Evolutionary conservation across 2,329 filamentous ascomycete genomes (phyloP).

Genomic region (Immersiporthe knoxdaviesiana): DNA sequence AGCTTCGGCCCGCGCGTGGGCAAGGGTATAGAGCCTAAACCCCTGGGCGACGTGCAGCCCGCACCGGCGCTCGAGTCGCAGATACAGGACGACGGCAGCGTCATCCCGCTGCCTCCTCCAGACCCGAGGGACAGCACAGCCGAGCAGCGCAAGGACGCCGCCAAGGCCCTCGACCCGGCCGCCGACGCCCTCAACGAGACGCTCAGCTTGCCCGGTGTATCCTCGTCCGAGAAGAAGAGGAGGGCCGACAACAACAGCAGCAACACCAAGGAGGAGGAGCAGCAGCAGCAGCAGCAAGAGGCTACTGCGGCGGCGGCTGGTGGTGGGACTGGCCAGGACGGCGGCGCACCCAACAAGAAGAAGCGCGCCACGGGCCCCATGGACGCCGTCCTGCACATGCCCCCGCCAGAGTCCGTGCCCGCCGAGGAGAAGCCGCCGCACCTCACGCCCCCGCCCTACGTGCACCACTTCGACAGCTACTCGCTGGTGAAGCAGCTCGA

Average conservation of each 20-base stretch:
- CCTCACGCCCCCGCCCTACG: slow-evolving; percentile 74
- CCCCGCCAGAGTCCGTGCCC: slow-evolving; percentile 44
- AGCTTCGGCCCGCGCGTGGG: slow-evolving; percentile 60
- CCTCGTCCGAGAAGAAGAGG: slow-evolving; percentile 25
- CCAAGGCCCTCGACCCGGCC: slow-evolving; percentile 26
- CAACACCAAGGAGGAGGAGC: slow-evolving; percentile 24
- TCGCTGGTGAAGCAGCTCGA: slow-evolving; percentile 81
- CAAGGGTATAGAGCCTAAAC: slow-evolving; percentile 61
- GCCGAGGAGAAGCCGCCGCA: slow-evolving; percentile 60
- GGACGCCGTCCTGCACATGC: slow-evolving; percentile 55
- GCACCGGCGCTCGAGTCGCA: slow-evolving; percentile 30
- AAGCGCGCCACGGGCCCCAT: slow-evolving; percentile 49
- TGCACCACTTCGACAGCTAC: slow-evolving; percentile 97
- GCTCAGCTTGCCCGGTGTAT: slow-evolving; percentile 27
- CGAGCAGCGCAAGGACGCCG: slow-evolving; percentile 26
- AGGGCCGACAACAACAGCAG: slow-evolving; percentile 11
- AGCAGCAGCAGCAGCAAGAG: slow-evolving; percentile 2
- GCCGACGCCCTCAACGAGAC: slow-evolving; percentile 22
- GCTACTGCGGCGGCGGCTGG: no score
- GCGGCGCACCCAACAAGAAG: slow-evolving; percentile 41
- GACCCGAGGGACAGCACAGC: slow-evolving; percentile 19
- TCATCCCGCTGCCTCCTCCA: slow-evolving; percentile 14
- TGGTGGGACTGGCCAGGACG: slow-evolving; percentile 19
- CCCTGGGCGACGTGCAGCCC: slow-evolving; percentile 31
- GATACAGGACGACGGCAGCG: slow-evolving; percentile 26